Evolutionary conservation across 2,329 filamentous ascomycete species (phyloP).

Genomic region (Colletotrichum tabaci): DNA sequence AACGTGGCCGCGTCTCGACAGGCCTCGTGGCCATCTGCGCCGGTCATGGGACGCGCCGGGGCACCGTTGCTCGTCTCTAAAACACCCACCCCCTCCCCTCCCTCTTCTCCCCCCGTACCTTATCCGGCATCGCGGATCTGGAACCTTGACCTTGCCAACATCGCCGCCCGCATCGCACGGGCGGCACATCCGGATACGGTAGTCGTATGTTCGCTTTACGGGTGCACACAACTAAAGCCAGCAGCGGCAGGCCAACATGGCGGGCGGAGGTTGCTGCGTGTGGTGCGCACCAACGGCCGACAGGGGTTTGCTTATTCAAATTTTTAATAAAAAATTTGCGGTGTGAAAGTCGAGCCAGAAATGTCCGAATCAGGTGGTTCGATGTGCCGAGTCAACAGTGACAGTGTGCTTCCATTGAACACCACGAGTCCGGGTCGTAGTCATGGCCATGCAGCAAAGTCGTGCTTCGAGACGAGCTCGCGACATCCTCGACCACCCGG

Average conservation of each 20-base stretch:
- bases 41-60: constrained; percentile 9
- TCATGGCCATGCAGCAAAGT: constrained; percentile 21
- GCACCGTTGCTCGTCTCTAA: not conserved
- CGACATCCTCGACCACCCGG: constrained; percentile 21
- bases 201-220: not conserved
- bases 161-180: constrained; percentile 17
- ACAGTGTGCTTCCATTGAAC: not conserved
- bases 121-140: constrained; percentile 23
- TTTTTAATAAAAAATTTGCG: not conserved
- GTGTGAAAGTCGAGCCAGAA: not conserved
- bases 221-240: not conserved
- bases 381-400: constrained; percentile 1
- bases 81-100: not conserved
- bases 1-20: not conserved
- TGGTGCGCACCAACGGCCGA: constrained; percentile 12
- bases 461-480: not conserved
- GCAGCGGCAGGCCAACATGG: not conserved
- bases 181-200: constrained; percentile 18
- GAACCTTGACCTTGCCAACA: not conserved
- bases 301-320: constrained; percentile 19
- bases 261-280: constrained; percentile 21
- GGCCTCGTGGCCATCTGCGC: not conserved
- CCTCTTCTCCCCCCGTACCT: not conserved
- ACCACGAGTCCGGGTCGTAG: constrained; percentile 1
- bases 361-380: constrained; percentile 1